These are phyloP conservation scores for Chaetomium sp. DNA, from an alignment of 2,329 filamentous ascomycete genomes.

Conservation along the genomic window DNA sequence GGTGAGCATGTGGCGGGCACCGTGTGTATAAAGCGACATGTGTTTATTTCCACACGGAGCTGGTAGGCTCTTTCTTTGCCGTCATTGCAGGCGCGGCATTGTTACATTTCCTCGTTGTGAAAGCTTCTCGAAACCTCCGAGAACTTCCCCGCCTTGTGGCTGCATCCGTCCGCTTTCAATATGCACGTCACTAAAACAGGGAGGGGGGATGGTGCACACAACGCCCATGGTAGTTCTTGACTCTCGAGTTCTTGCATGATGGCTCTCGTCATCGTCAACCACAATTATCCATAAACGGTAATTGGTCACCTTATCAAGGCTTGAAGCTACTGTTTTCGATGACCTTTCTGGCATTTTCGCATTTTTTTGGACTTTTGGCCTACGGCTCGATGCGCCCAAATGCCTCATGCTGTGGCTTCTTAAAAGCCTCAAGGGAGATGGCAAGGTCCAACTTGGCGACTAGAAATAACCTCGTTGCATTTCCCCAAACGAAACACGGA, in stretches of 20 bases:
- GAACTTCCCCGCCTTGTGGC: neutral
- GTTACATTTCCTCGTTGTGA: neutral
- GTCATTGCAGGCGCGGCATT: neutral
- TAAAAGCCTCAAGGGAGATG: neutral
- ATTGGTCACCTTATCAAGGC: neutral
- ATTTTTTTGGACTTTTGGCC: neutral
- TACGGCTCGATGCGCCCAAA: neutral
- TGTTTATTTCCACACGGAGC: neutral
- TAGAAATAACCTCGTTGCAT: neutral
- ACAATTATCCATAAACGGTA: neutral
- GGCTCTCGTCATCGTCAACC: neutral
- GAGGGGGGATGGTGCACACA: neutral
- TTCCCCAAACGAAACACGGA: neutral
- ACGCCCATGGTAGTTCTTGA: neutral
- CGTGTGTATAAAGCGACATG: neutral
- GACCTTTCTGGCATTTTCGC: neutral
- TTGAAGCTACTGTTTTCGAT: neutral
- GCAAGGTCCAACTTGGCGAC: neutral
- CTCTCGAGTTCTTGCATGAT: neutral
- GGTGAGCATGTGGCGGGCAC: neutral
- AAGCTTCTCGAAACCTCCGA: constrained; percentile 4
- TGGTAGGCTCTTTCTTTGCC: neutral
- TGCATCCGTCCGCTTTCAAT: constrained; percentile 1
- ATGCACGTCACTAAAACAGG: constrained; percentile 3
- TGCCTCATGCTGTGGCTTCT: neutral